Evolutionary conservation across 2,329 filamentous ascomycete species (phyloP).

Genomic region (Pestalotiopsis sp.): DNA sequence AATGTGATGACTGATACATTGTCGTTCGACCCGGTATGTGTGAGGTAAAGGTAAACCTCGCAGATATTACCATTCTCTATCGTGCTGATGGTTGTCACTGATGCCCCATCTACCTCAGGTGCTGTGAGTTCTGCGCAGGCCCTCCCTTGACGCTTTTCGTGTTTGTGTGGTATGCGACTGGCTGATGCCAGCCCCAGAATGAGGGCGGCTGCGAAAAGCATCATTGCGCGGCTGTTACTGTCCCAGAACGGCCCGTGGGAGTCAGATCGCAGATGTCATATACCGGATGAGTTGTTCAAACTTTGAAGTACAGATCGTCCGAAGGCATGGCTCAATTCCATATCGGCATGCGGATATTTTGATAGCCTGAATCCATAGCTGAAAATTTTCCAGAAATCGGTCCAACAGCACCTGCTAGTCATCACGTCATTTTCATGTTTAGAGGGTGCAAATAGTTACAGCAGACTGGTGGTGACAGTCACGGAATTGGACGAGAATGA

Average conservation of each 20-base stretch:
- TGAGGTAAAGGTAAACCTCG: slow-evolving; percentile 6
- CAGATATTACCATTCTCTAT: background rate
- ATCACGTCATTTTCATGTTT: background rate
- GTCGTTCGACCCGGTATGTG: background rate
- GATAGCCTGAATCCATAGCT: background rate
- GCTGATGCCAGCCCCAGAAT: background rate
- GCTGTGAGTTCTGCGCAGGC: background rate
- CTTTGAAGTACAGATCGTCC: background rate
- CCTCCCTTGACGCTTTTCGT: background rate
- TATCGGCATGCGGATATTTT: background rate
- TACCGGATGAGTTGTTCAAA: background rate
- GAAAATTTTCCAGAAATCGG: background rate
- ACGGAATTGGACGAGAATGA: background rate
- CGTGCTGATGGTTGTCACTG: slow-evolving; percentile 5
- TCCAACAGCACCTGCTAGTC: background rate
- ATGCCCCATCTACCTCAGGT: slow-evolving; percentile 2
- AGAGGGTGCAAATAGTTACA: background rate
- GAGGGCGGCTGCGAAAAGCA: background rate
- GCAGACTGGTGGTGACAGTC: background rate
- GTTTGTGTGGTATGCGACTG: background rate
- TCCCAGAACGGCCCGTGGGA: background rate
- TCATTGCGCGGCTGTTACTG: background rate
- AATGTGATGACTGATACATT: slow-evolving; percentile 3
- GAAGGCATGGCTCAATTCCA: background rate
- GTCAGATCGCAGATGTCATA: background rate